These are phyloP conservation scores for Populus trichocarpa DNA, from an alignment of 441 rosid species.

Conservation along the genomic window DNA sequence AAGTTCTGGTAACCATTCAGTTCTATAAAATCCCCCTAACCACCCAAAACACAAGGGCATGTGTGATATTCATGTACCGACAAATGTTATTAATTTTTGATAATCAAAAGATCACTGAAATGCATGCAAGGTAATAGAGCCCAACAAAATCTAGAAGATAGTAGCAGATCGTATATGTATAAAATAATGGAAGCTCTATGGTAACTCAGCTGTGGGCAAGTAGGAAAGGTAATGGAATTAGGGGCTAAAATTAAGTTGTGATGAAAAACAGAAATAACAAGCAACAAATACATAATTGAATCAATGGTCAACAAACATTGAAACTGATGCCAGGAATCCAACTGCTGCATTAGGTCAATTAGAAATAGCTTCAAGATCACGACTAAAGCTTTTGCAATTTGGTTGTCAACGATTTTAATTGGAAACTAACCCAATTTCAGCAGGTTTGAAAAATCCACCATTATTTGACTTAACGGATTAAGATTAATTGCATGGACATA, in stretches of 20 bases:
- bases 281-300: not conserved
- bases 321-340: too few species aligned
- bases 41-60: not conserved
- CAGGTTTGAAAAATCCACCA: not conserved
- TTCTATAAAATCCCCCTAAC: not conserved
- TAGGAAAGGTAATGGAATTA: too few species aligned
- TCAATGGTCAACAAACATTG: not conserved
- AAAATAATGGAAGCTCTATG: not conserved
- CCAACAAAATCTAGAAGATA: not conserved
- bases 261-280: too few species aligned
- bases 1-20: not conserved
- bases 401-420: not conserved
- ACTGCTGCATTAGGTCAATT: not conserved
- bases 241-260: not conserved
- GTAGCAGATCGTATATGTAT: not conserved
- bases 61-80: too few species aligned
- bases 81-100: too few species aligned
- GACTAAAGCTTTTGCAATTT: not conserved
- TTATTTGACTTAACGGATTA: not conserved
- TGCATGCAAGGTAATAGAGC: not conserved
- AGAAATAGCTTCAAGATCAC: not conserved
- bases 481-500: not conserved
- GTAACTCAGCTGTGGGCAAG: not conserved
- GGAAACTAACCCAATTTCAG: not conserved
- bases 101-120: not conserved